Evolutionary conservation across 495 filamentous ascomycete genomes (phyloP), one percentile per base, ranked within the genome.

Genomic region (Bacidia gigantensis): DNA sequence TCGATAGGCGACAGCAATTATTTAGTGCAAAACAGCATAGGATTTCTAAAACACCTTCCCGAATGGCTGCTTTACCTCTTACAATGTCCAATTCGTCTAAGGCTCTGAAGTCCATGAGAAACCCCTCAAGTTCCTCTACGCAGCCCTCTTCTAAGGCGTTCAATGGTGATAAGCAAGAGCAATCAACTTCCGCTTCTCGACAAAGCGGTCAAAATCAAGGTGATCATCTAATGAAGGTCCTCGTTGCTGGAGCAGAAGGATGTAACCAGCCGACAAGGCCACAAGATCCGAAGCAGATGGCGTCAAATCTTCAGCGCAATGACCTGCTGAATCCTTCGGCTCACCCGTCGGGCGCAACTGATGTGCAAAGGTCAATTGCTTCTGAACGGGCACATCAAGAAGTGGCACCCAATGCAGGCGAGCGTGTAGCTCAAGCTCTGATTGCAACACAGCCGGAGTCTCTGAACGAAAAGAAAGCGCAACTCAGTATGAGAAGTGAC

Each of bases 1-100:
- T 56, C 18, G 38, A 49, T 2, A 53, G 53, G 18, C 46, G 43
- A 12, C 53, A 61, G 39, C 44, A 35, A 1, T 54, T 56, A 50
- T 51, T 49, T 20, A 56, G 43, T 38, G 22, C 46, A 11, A 55
- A 56, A 42, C 50, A 52, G 20, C 42, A 35, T 17, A 56, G 24
- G 46, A 49, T 20, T 18, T 40, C 18, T 11, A 48, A 35, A 1
- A 45, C 42, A 2, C 26, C 23, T 11, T 21, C 12, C 18, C 46
- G 18, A 20, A 5, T 14, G 5, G 5, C 14, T 14, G 29, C 14
- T 7, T 35, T 35, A 14, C 29, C 29, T 35, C 29, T 14, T 35
- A 5, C 29, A 14, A 5, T 14, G 29, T 14, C 29, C 5, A 35
- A 14, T 14, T 5, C 14, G 5, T 5, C 29, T 7, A 5, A 14